A percentile compares a stretch with the other conserved stretches of the same genome.
Evolutionary conservation across 2,329 filamentous ascomycete species (phyloP).

Genomic region (Aspergillus sp.): DNA sequence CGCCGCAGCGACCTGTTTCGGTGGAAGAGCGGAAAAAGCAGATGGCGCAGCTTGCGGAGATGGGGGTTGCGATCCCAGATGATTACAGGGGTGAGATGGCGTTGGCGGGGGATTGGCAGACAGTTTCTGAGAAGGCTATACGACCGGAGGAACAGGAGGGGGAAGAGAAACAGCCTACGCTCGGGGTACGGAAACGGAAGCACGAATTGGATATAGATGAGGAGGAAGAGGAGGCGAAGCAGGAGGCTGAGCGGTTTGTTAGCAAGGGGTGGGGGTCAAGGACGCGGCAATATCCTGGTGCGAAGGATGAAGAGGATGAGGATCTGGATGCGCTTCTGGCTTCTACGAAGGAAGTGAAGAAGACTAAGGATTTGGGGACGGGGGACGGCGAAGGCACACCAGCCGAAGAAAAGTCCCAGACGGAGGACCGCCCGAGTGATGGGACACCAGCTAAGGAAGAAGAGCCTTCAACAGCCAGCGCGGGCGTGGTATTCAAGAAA

Average conservation of each 20-base stretch:
- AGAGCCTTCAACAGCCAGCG: constrained; percentile 22
- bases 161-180: constrained; percentile 43
- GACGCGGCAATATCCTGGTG: constrained; percentile 41
- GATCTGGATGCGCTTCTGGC: constrained; percentile 46
- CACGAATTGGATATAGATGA: constrained; percentile 41
- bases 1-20: constrained; percentile 43
- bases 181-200: constrained; percentile 48
- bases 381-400: constrained; percentile 16
- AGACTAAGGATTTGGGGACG: constrained; percentile 22
- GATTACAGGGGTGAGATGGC: constrained; percentile 78
- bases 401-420: constrained; percentile 9
- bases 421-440: constrained; percentile 8
- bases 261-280: constrained; percentile 47
- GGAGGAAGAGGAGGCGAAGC: constrained; percentile 41
- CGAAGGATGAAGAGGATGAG: constrained; percentile 30
- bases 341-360: constrained; percentile 41
- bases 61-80: constrained; percentile 83
- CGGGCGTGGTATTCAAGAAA: constrained; percentile 49
- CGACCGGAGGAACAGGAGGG: constrained; percentile 38
- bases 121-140: constrained; percentile 53
- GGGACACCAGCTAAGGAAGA: constrained; percentile 4
- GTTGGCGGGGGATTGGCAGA: constrained; percentile 85
- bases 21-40: constrained; percentile 75
- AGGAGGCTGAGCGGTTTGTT: constrained; percentile 30
- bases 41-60: constrained; percentile 79